Evolutionary conservation across 73 alveolate species (phyloP), one percentile per base, ranked within the genome.

Genomic region (Paramecium caudatum): DNA sequence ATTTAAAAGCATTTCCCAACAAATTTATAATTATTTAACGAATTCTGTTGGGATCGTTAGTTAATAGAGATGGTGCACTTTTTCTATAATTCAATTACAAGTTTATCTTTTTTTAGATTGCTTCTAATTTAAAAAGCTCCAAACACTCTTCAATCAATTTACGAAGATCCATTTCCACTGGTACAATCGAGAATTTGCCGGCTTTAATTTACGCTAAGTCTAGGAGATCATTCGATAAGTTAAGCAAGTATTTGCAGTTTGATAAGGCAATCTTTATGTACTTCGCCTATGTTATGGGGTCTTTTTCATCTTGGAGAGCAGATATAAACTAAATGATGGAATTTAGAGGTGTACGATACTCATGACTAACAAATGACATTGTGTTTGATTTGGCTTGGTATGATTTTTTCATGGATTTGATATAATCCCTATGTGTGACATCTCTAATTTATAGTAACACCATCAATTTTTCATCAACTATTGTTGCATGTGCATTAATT

Each of bases 1-100:
- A 86, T 41, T 86, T 86, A 8, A 86, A 86, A 1, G 93, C 82
- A 46, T 86, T 86, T 46, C 93, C 84, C 43, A 86, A 70, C 3
- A 86, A 46, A 16, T 86, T 86, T 0, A 86, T 37, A 10, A 86
- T 62, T 2, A 86, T 61, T 86, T 86, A 86, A 39, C 80, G 61
- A 15, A 86, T 62, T 7, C 93, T 62, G 30, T 45, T 41, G 3
- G 82, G 84, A 39, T 86, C 93, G 10, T 70, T 62, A n/a, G 36
- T 27, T 19, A 86, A 8, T 1, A 63, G 19, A 10, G 32, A 46
- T 5, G 93, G 93, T 0, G 65, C 25, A 41, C 41, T 86, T 0
- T 25, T 49, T 23, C 69, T 23, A 30, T 43, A 86, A 3, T 17
- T 17, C 15, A 86, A 62, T 16, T 13, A n/a, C 0, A 86, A 5